phyloP scores from a whole-genome alignment of 495 filamentous ascomycete species.

The Penicillium cosmopolitanum region DNA sequence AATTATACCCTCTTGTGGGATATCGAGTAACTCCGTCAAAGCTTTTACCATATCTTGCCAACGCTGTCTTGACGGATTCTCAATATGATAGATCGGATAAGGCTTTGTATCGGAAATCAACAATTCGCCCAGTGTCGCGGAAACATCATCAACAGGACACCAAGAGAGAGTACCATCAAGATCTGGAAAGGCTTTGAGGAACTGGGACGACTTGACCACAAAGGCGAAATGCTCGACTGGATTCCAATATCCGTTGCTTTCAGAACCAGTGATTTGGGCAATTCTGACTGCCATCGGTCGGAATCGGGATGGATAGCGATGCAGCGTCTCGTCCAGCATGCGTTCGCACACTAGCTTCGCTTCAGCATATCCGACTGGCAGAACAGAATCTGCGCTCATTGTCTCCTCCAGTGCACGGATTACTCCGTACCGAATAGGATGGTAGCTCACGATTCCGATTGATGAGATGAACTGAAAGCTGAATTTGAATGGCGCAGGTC shows the following conservation, averaged over 20 bases:
- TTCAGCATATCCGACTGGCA: constrained; percentile 46
- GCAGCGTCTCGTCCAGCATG: constrained; percentile 40
- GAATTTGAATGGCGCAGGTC: constrained; percentile 11
- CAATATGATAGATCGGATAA: constrained; percentile 53
- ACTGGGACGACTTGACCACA: constrained; percentile 55
- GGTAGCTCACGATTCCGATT: constrained; percentile 51
- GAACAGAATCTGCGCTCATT: constrained; percentile 11
- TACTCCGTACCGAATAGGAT: constrained; percentile 25
- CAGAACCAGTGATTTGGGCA: constrained; percentile 56
- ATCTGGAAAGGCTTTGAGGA: constrained; percentile 45
- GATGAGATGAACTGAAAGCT: constrained; percentile 53
- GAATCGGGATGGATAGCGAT: constrained; percentile 7
- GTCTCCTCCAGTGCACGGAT: neutral
- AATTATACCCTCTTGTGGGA: constrained; percentile 26
- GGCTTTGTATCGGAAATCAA: constrained; percentile 28
- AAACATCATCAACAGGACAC: constrained; percentile 52
- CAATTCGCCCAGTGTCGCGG: constrained; percentile 42
- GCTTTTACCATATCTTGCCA: constrained; percentile 43
- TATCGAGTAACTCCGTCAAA: constrained; percentile 38
- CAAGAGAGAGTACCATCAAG: constrained; percentile 40
- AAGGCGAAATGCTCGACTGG: constrained; percentile 52
- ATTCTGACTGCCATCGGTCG: constrained; percentile 32
- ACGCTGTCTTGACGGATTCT: constrained; percentile 49
- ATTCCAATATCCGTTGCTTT: constrained; percentile 57
- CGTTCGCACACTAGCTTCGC: constrained; percentile 53